Base-by-base conservation (phyloP, 2,329 filamentous ascomycete species). In the Sclerotinia nivalis region DNA sequence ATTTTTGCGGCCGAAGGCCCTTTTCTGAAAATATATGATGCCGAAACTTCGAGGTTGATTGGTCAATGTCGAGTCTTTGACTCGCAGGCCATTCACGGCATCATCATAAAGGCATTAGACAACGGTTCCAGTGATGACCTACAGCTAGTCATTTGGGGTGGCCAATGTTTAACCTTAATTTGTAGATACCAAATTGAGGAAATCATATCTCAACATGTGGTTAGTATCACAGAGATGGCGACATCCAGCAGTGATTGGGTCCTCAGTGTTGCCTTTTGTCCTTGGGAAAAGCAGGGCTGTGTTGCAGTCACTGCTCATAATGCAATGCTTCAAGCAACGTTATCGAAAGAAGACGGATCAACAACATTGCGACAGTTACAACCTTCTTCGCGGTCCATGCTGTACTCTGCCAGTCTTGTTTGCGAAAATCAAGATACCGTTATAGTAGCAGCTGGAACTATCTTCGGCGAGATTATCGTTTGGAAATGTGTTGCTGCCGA, bases 381-480 rank as follows among this genome's bases (percentile, higher is more conserved):
- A 18, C 88, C 89, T 8, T 89, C 89, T 22, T 91, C 94, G 10
- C 87, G 92, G 56, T 95, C 93, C 1, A 93, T 97, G 68, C 84
- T 99, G 10, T 99, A 97, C 80, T 92, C 93, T 22, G 95, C 93
- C 7, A 88, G 92, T 76, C 80, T 97, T 25, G 81, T 84, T 52
- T 92, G 90, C 85, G 80, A 89, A 10, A 84, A 85, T 9, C 68
- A 79, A 8, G 82, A 83, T 58, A 83, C 84, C 66, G 83, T 97
- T 59, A 84, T 97, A 28, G 87, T 97, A 65, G 93, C 93, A 9
- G 92, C 92, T 4, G 96, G 96, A 1, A 98, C 96, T 0, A 93
- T 95, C 1, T 98, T 98, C 80, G 96, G 96, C 4, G 94, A 98
- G 79, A 91, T 99, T 9, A 84, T 97, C 50, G 87, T 97, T 22